Evolutionary conservation across 371 early-diverging fungal genomes (phyloP).

Genomic region (Homolaphlyctis polyrhiza): DNA sequence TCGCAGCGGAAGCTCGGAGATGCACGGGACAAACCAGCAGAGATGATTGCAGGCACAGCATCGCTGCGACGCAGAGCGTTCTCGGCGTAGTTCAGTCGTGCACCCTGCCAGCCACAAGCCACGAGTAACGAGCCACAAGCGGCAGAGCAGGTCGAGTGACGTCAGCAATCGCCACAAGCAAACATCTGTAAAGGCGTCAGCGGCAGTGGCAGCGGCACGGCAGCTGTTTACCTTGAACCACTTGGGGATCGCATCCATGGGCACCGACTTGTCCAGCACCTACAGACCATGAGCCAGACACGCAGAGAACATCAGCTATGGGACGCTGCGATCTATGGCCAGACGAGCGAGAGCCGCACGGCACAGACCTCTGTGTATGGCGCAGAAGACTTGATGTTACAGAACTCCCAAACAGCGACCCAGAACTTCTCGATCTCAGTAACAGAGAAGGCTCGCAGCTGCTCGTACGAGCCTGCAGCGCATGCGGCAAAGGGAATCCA

Average conservation of each 20-base stretch:
- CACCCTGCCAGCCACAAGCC: slow-evolving; percentile 33
- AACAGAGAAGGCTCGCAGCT: slow-evolving; percentile 82
- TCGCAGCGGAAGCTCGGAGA: background rate
- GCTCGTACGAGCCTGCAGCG: slow-evolving; percentile 33
- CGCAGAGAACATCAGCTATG: background rate
- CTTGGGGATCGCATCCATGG: slow-evolving; percentile 79
- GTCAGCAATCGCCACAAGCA: background rate
- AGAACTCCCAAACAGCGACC: slow-evolving; percentile 83
- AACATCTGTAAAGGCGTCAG: too few relatives aligned
- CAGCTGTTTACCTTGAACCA: slow-evolving; percentile 66
- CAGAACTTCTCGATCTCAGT: slow-evolving; percentile 72
- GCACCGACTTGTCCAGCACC: slow-evolving; percentile 58
- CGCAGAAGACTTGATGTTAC: slow-evolving; percentile 56
- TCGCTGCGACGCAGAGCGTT: slow-evolving; percentile 58
- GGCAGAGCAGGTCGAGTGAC: background rate
- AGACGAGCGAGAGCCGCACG: background rate
- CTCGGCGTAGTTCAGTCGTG: slow-evolving; percentile 87
- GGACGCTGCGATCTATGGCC: background rate
- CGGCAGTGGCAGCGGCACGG: too few relatives aligned
- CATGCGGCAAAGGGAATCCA: too few relatives aligned
- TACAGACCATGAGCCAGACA: slow-evolving; percentile 8
- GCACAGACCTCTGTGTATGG: slow-evolving; percentile 34
- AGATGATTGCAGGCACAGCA: slow-evolving; percentile 69
- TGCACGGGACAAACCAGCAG: slow-evolving; percentile 49
- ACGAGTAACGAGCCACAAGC: background rate